Evolutionary conservation across 345 rosid genomes (phyloP).

Genomic region (Linum tenue): DNA sequence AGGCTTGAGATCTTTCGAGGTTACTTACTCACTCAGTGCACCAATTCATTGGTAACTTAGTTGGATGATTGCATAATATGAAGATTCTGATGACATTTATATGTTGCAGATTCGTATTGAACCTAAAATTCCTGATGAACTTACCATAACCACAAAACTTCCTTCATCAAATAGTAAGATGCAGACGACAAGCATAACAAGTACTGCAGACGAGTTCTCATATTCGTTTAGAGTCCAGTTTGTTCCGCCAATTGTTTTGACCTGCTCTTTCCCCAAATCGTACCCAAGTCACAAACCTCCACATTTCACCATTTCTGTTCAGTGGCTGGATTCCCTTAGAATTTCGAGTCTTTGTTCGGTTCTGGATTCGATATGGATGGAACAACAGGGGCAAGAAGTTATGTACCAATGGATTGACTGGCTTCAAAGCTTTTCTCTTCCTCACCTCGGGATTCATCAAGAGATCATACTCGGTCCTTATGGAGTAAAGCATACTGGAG

Average conservation of each 20-base stretch:
- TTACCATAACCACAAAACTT: slow-evolving; percentile 41
- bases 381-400: slow-evolving; percentile 69
- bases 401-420: slow-evolving; percentile 64
- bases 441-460: slow-evolving; percentile 44
- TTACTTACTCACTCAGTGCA: neutral
- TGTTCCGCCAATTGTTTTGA: slow-evolving; percentile 72
- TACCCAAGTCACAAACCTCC: slow-evolving; percentile 82
- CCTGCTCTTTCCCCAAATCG: slow-evolving; percentile 59
- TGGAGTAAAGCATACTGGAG: slow-evolving; percentile 30
- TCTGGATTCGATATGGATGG: slow-evolving; percentile 65
- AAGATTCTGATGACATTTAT: slow-evolving; percentile 1
- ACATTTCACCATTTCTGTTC: slow-evolving; percentile 46
- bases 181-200: slow-evolving; percentile 12
- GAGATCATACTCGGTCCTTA: slow-evolving; percentile 70
- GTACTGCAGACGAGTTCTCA: slow-evolving; percentile 35
- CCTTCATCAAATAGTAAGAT: slow-evolving; percentile 21
- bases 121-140: slow-evolving; percentile 33
- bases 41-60: slow-evolving; percentile 3
- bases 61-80: slow-evolving; percentile 6
- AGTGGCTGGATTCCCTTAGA: slow-evolving; percentile 59
- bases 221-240: slow-evolving; percentile 61
- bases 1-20: slow-evolving; percentile 45
- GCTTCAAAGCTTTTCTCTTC: slow-evolving; percentile 55
- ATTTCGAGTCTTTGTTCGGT: slow-evolving; percentile 61
- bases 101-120: slow-evolving; percentile 54